Base-by-base conservation (phyloP, 352 stramenopile genomes). In the Phytophthora aleatoria region DNA sequence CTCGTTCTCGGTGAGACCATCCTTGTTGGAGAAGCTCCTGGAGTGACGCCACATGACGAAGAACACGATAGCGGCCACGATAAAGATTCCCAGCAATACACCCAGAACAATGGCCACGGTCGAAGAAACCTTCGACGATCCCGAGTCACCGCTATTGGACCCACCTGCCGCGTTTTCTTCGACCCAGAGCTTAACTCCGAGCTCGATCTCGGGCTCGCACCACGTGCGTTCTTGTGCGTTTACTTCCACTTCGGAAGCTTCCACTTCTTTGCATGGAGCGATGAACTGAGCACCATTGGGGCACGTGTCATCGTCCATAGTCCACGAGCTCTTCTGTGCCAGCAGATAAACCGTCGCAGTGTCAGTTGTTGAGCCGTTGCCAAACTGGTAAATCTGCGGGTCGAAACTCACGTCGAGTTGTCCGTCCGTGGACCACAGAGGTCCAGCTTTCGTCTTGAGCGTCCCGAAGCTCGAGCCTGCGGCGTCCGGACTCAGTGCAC, bases 391-490 rank as follows among this genome's bases (percentile, higher is more conserved):
- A 30, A 83, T 12, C 58, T 75, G 69, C 36, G 72, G 64, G n/a
- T 80, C 66, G 39, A 80, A 83, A 2, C 4, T 67, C 1, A 30
- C 49, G 49, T 78, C 71, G 20, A 83, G 60, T 44, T 73, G 49
- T 57, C 69, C 66, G 42, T 80, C 64, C 49, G 65, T 47, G 4
- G 73, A 57, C 73, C 69, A 81, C 59, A 77, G 33, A 8, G 69
- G 69, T 11, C 69, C 64, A 5, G 10, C 15, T 1, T 38, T 66
- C 0, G 49, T 27, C 15, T 60, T 43, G 2, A 67, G 57, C 11
- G 56, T 39, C 3, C 24, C 26, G 2, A 64, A 48, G 13, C 24
- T 58, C 1, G 35, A 39, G 4, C 16, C 43, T 24, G 15, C 8
- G 9, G 39, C 33, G 0, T 33, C 42, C 15, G 51, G 33, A 57